Base-by-base conservation (phyloP, 2,329 filamentous ascomycete genomes). In the Fusarium sp. region DNA sequence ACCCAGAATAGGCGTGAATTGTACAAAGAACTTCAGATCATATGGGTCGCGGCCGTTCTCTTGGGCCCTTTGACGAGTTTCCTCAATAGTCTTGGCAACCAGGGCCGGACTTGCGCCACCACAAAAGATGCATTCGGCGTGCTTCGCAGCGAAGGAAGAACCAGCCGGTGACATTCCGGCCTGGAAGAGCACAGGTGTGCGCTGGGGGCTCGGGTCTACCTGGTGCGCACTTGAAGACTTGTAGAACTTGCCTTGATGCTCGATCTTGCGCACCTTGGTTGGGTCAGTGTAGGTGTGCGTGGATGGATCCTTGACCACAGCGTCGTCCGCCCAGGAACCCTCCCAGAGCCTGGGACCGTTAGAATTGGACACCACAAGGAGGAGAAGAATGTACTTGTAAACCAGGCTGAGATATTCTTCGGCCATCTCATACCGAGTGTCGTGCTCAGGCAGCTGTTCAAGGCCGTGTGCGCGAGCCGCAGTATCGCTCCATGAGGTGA, bases 401-500 rank as follows among this genome's bases (percentile, higher is more conserved):
- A 27, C 34, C 3, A 65, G 13, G 4, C 29, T 49, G n/a, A 68
- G 4, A n/a, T 61, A 68, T 33, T 66, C 63, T 4, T 68, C 55
- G 0, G 65, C 65, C 18, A 59, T 63, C 16, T 58, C 46, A 11
- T 68, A 68, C 31, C 66, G 46, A n/a, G 61, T 56, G 18, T 69
- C 66, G 38, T 69, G 66, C 3, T 49, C 40, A 9, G 63, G 50
- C 68, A 89, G 87, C 23, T 38, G 57, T 2, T 85, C 80, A 42
- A 83, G 82, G 2, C 87, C 87, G 57, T 90, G 79, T 70, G 90
- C 90, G 9, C 84, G 82, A 0, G 89, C 89, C 0, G 89, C 89
- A 2, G 85, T 89, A 73, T 91, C 88, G 0, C 90, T 83, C 72
- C 90, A 91, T 53, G 87, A 86, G 0, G 89, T 91, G 1, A 91